Evolutionary conservation across 179 eudicot genomes (phyloP), one percentile per base, ranked within the genome.

Genomic region (Nepenthes alata): DNA sequence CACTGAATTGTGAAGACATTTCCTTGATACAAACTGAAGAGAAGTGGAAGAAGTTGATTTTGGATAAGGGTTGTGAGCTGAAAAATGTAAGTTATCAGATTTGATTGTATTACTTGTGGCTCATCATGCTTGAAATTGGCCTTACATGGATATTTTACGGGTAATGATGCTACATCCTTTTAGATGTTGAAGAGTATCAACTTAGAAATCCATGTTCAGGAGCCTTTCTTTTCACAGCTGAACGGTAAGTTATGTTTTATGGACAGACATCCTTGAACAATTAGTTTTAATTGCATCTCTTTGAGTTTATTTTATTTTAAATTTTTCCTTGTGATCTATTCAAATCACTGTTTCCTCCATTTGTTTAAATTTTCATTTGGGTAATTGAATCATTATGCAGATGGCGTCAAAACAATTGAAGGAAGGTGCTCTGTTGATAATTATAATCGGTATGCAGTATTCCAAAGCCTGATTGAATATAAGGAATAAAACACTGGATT

Each of bases 351-450:
- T 37, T 2, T 63, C 53, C 61, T 25, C 53, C 52, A 15, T 34
- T 44, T 41, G 9, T 59, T 57, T 53, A 37, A 38, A 58, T 61
- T n/a, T 9, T 55, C 56, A 25, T 58, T 58, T 14, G 14, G 52
- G 54, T 11, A 25, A 25, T 55, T 37, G 47, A 68, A 59, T 57
- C 25, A 56, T 67, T 14, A 13, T 75, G 50, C 70, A 91, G 98
- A 86, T 72, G 98, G 96, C 55, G 53, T 47, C 55, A 91, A 91
- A 78, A 86, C 91, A 54, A 65, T 80, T 75, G 96, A 91, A 83
- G 98, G 98, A 69, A 84, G 98, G 73, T 91, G 95, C 70, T 95
- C 96, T 37, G 76, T 73, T 66, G 98, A 96, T 45, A 75, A 84
- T 72, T 91, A 85, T 75, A 84, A 78, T 61, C 74, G 78, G 97